Evolutionary conservation across 306 rosid species (phyloP), one percentile per base, ranked within the genome.

Genomic region (Prunus dulcis): DNA sequence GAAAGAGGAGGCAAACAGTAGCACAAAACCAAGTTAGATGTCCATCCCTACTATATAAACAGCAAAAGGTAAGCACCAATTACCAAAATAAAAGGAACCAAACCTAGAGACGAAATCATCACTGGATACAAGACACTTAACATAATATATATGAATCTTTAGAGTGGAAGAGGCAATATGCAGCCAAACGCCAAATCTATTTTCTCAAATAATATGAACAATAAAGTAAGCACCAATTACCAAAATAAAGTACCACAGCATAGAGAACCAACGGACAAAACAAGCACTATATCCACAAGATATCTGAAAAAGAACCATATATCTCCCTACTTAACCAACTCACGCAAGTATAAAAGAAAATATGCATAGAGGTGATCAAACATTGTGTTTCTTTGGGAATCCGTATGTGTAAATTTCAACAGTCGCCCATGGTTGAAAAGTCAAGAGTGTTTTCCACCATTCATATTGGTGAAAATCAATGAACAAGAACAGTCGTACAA

Each of bases 1-100:
- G 75, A 82, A 41, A 74, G 52, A 83, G 69, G 63, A 75, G 64
- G 46, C 28, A 75, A 74, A 80, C 52, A 76, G 74, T 74, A 71
- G 79, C 64, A 38, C 63, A 53, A 50, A 75, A 74, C 69, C 50
- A 81, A 69, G 77, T 71, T 56, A 77, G 61, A 70, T 81, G 51
- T 45, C 12, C 45, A 62, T 28, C 28, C 46, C 57, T 20, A 50
- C 55, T 32, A 47, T 49, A 67, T 60, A 19, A 64, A 72, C 51
- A 49, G 14, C 62, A 52, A 57, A 61, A 69, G 72, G 66, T 73
- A 76, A 68, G 66, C 72, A 74, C 73, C 71, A 64, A 18, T 45
- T 41, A 76, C 62, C 27, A 22, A 66, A 53, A 53, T 17, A 67
- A 41, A 62, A 12, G n/a, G 47, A 22, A 71, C 49, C 46, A 32